Base-by-base conservation (phyloP, 345 rosid genomes). In the Sonneratia alba region DNA sequence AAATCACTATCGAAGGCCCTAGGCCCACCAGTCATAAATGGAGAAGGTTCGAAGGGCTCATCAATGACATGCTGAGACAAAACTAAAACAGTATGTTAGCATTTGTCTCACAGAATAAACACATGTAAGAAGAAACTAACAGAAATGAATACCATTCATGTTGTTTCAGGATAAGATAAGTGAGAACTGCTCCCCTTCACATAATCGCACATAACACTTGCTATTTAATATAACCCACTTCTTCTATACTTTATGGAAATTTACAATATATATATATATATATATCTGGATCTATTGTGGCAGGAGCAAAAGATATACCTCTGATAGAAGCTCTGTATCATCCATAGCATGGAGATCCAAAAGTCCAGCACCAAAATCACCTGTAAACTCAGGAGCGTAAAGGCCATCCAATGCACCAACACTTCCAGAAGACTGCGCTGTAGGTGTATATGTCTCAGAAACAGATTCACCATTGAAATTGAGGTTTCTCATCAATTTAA, bases 301-400 rank as follows among this genome's bases (percentile, higher is more conserved):
- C 65, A 65, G 42, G 42, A 22, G 36, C 36, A 6, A 40, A 21
- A 53, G n/a, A 18, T 76, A 71, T 86, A 95, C 99, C 96, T 96
- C 98, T 21, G 95, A 89, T 42, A 91, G 85, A 83, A 96, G 97
- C 83, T 89, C 97, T 2, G 97, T 92, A 72, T 96, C 98, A 79
- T 96, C 99, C 97, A 96, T 88, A 53, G 97, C 94, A 79, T 96
- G 98, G 78, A 96, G 99, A 84, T 92, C 98, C 79, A 95, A 75
- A 72, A 95, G 94, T 68, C 99, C 99, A 75, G 97, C 94, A 73
- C 98, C 99, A 89, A 92, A 89, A 80, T 95, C 99, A 67, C 98
- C 98, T 81, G 96, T 87, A 70, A 95, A 89, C 61, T 95, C 99
- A 0, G 94, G 88, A 71, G 99, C 88, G 81, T 86, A 90, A 77